Percentiles rank a stretch among this genome's conserved stretches.
phyloP scores from a whole-genome alignment of 345 rosid genomes.

The Noccaea bulbosa region DNA sequence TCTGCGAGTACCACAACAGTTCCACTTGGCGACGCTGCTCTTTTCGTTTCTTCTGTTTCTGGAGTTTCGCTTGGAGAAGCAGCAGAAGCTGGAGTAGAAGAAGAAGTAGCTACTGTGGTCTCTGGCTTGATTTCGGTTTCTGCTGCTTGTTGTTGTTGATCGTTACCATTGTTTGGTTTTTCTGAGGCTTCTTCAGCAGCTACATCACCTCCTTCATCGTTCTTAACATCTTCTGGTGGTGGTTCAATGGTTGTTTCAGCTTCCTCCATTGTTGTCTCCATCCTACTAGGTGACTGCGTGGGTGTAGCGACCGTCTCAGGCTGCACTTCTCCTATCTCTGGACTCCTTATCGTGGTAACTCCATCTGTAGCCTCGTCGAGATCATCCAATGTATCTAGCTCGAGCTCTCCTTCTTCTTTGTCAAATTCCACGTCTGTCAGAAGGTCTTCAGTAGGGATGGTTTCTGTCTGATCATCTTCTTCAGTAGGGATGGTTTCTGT shows the following conservation, averaged over 20 bases:
- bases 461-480: conserved; percentile 51
- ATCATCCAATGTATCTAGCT: conserved; percentile 67
- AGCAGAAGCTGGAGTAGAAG: conserved; percentile 32
- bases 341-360: conserved; percentile 51
- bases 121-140: conserved; percentile 47
- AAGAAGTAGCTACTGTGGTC: conserved; percentile 39
- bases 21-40: conserved; percentile 53
- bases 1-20: conserved; percentile 55
- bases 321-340: conserved; percentile 59
- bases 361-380: conserved; percentile 55
- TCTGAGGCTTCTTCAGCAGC: conserved; percentile 58
- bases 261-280: conserved; percentile 53
- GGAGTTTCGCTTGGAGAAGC: conserved; percentile 41
- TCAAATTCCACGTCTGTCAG: conserved; percentile 62
- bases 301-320: conserved; percentile 56
- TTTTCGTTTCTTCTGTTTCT: conserved; percentile 58
- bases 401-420: conserved; percentile 88
- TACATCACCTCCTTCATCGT: conserved; percentile 65
- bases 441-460: conserved; percentile 45
- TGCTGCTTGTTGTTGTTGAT: conserved; percentile 44
- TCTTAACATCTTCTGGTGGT: conserved; percentile 58
- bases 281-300: conserved; percentile 64
- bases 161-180: conserved; percentile 53
- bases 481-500: conserved; percentile 46
- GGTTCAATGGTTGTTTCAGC: conserved; percentile 55